phyloP scores from a whole-genome alignment of 2,329 filamentous ascomycete species.

The Aulographum hederae region DNA sequence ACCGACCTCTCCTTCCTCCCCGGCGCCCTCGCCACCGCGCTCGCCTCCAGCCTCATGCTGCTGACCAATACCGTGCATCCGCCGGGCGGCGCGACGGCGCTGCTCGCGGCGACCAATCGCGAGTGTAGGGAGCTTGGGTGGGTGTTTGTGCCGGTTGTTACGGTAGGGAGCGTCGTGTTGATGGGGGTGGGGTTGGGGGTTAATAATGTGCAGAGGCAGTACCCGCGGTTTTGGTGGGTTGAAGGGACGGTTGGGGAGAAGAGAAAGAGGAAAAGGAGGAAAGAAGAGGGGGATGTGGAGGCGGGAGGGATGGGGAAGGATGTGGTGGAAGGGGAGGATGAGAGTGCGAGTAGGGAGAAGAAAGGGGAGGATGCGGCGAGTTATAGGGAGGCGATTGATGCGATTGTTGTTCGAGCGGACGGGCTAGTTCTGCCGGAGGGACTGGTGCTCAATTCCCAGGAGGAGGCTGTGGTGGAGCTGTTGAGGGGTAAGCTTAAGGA shows the following conservation, averaged over 20 bases:
- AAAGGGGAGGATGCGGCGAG: no score
- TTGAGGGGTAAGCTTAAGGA: no score
- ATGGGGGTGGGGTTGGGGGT: slow-evolving; percentile 20
- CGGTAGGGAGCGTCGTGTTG: slow-evolving; percentile 24
- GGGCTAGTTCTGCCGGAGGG: no score
- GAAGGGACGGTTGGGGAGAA: no score
- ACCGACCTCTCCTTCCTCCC: slow-evolving; percentile 23
- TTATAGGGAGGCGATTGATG: no score
- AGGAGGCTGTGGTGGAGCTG: no score
- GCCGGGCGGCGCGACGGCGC: slow-evolving; percentile 30
- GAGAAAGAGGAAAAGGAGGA: background rate
- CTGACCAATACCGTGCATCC: slow-evolving; percentile 29
- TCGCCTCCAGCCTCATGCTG: slow-evolving; percentile 25
- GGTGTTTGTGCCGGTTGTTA: slow-evolving; percentile 23
- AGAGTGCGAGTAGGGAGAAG: no score
- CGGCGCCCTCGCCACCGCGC: slow-evolving; percentile 23
- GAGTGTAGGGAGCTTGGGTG: slow-evolving; percentile 25
- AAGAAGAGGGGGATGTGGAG: slow-evolving; percentile 5
- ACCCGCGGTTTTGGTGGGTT: slow-evolving; percentile 31
- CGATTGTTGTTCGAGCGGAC: no score
- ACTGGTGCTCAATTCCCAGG: no score
- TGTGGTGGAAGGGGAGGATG: slow-evolving; percentile 9
- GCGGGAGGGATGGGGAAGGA: slow-evolving; percentile 11
- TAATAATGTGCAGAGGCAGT: slow-evolving; percentile 28
- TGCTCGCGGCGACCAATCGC: slow-evolving; percentile 23